These are phyloP conservation scores for Oidium heveae DNA, from an alignment of 2,329 filamentous ascomycete species.

Conservation along the genomic window DNA sequence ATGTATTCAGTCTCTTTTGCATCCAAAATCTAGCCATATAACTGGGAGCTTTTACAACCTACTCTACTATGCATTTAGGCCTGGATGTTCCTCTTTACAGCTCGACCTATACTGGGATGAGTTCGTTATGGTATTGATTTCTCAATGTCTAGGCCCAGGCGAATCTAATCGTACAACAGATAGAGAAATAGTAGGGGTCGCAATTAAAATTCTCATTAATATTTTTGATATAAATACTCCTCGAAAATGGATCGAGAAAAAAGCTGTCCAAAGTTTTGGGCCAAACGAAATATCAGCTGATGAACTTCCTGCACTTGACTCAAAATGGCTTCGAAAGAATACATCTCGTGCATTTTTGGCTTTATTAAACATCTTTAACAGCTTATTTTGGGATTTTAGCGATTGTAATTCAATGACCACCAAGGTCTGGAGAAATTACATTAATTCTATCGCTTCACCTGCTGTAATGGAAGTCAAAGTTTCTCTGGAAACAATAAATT, in stretches of 20 bases:
- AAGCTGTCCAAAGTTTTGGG: slow-evolving; percentile 32
- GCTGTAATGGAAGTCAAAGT: slow-evolving; percentile 75
- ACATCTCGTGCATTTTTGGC: slow-evolving; percentile 36
- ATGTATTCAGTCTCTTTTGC: slow-evolving; percentile 40
- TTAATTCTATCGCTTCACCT: slow-evolving; percentile 37
- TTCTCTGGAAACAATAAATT: slow-evolving; percentile 57
- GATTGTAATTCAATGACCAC: slow-evolving; percentile 25
- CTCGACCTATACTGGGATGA: slow-evolving; percentile 58
- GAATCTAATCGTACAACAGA: slow-evolving; percentile 13
- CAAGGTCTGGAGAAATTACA: slow-evolving; percentile 34
- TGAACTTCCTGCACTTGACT: slow-evolving; percentile 65
- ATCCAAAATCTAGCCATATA: slow-evolving; percentile 28
- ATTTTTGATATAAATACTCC: slow-evolving; percentile 32
- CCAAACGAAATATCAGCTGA: slow-evolving; percentile 20
- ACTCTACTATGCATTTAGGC: slow-evolving; percentile 60
- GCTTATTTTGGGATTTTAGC: slow-evolving; percentile 34
- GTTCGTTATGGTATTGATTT: slow-evolving; percentile 40
- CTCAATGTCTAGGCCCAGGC: slow-evolving; percentile 23
- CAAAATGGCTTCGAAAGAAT: slow-evolving; percentile 66
- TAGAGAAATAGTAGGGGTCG: slow-evolving; percentile 28
- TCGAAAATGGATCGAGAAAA: slow-evolving; percentile 50
- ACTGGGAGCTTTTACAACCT: slow-evolving; percentile 55
- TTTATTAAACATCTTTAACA: slow-evolving; percentile 32
- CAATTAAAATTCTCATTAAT: slow-evolving; percentile 45
- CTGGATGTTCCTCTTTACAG: slow-evolving; percentile 36